phyloP scores from a whole-genome alignment of 1,139 yeast genomes.

The Taiozyma sp. region DNA sequence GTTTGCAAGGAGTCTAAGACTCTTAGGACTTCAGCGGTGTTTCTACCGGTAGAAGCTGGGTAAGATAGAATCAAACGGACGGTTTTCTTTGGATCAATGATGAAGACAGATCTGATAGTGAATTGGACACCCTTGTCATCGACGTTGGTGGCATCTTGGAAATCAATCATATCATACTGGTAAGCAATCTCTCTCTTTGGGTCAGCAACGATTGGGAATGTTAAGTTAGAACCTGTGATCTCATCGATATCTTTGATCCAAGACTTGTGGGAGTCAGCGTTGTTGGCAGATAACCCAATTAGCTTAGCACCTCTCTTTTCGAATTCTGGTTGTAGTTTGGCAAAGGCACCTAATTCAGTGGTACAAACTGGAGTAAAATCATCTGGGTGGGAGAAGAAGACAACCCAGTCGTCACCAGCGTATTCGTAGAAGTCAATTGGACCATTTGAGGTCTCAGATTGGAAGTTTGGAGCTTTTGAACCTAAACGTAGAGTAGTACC shows the following conservation, averaged over 20 bases:
- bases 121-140: constrained; percentile 55
- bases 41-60: constrained; percentile 86
- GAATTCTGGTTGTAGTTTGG: constrained; percentile 79
- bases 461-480: constrained; percentile 76
- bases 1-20: constrained; percentile 77
- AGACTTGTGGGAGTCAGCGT: constrained; percentile 61
- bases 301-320: constrained; percentile 71
- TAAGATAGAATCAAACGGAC: constrained; percentile 70
- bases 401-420: constrained; percentile 72
- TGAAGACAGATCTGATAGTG: constrained; percentile 79
- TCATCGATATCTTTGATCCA: constrained; percentile 87
- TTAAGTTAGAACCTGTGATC: constrained; percentile 59
- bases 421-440: constrained; percentile 72
- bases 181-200: constrained; percentile 64
- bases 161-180: constrained; percentile 75
- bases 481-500: constrained; percentile 42
- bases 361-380: constrained; percentile 91
- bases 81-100: constrained; percentile 76
- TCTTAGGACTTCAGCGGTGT: constrained; percentile 82
- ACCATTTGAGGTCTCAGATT: constrained; percentile 70
- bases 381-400: constrained; percentile 82
- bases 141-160: constrained; percentile 56
- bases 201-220: constrained; percentile 82
- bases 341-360: constrained; percentile 85
- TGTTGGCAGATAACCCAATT: constrained; percentile 72